Percentiles rank a stretch among this genome's conserved stretches.
phyloP scores from a whole-genome alignment of 805 yeast species.

The Komagataella mondaviorum region DNA sequence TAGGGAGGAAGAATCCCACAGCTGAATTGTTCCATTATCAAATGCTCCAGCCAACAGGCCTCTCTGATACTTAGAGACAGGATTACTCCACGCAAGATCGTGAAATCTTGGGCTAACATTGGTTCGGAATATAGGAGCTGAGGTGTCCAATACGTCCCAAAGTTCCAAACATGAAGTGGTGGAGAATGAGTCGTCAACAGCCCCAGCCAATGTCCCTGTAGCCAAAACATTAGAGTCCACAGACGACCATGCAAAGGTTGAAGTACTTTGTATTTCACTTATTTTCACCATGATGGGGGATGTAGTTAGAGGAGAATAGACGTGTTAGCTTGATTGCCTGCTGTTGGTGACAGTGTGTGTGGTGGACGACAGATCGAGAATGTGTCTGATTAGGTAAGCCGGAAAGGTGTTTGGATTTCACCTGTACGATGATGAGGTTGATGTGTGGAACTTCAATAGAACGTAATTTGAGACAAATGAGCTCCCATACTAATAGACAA shows the following conservation, averaged over 20 bases:
- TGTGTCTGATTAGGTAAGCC: neutral
- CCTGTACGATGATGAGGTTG: neutral
- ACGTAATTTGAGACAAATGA: neutral
- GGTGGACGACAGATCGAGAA: slow-evolving; percentile 2
- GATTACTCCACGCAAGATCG: slow-evolving; percentile 73
- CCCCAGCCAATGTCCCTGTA: slow-evolving; percentile 93
- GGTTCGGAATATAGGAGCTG: slow-evolving; percentile 29
- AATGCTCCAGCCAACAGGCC: slow-evolving; percentile 77
- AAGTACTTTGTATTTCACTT: slow-evolving; percentile 71
- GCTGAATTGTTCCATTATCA: slow-evolving; percentile 68
- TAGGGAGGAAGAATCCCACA: slow-evolving; percentile 56
- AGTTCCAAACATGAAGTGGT: slow-evolving; percentile 68
- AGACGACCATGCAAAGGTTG: slow-evolving; percentile 94
- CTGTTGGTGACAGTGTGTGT: slow-evolving; percentile 6
- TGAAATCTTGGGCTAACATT: slow-evolving; percentile 51
- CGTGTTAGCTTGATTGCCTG: neutral
- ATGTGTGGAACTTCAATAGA: neutral
- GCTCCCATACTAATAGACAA: neutral
- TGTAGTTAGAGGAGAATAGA: neutral
- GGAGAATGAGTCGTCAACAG: slow-evolving; percentile 79
- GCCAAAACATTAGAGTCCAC: slow-evolving; percentile 65
- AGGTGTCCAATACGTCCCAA: slow-evolving; percentile 46
- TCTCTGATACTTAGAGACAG: slow-evolving; percentile 30
- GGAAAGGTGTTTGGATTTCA: neutral
- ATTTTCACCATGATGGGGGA: slow-evolving; percentile 53